Evolutionary conservation across 495 filamentous ascomycete genomes (phyloP), one percentile per base, ranked within the genome.

Genomic region (Durotheca rogersii): DNA sequence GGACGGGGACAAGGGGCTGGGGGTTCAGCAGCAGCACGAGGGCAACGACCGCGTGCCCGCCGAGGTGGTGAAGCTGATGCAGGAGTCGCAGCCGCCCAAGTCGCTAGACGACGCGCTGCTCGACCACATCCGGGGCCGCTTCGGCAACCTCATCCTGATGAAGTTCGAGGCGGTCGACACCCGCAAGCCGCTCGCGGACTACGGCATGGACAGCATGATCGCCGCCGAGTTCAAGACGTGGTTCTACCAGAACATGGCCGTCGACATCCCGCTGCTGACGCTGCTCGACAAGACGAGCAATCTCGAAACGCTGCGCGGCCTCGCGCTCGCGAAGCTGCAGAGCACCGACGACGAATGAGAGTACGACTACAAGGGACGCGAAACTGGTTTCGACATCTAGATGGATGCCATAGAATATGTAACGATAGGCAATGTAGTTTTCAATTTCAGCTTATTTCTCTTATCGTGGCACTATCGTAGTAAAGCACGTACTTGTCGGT

Each of bases 171-270:
- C 70, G 37, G 31, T 73, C 1, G 46, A 59, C 9, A 11, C 30
- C 1, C 14, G 34, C 6, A 60, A 58, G 20, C 41, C 64, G 2
- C 27, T 72, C 40, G 15, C 41, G 1, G 42, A 29, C 3, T 72
- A 56, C 41, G 67, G 69, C 3, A 53, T 74, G 31, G 72, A 77
- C 33, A 68, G 61, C 38, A 72, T 75, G 71, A 43, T 77, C 41
- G 70, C 64, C 1, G 56, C 61, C 7, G 73, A 77, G 41, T 69
- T 74, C 35, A 55, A 70, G 11, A 59, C 55, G 0, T 71, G 59
- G 56, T 44, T 74, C 7, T 69, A 47, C 31, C 37, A 47, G 5
- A 47, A 47, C 4, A 65, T 72, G 25, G 53, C 65, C 42, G 56
- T 66, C 0, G 69, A 75, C 60, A 43, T 74, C 19, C 56, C 69